Evolutionary conservation across 345 rosid genomes (phyloP), one percentile per base, ranked within the genome.

Genomic region (Hirschfeldia incana): DNA sequence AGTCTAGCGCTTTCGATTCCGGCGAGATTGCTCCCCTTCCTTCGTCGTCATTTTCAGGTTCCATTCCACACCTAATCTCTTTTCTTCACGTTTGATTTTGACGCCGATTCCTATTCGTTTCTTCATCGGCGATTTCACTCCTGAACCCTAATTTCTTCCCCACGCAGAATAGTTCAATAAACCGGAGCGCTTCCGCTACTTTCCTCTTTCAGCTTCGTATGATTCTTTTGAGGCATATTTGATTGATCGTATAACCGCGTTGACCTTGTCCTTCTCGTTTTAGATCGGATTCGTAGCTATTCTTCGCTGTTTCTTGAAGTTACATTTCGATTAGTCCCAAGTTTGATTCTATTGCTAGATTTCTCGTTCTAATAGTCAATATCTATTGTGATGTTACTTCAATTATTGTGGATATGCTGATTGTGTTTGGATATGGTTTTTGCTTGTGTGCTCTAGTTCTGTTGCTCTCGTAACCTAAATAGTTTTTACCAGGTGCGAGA

Each of bases 111-210:
- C 59, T 70, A 37, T 39, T 69, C 73, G 17, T 39, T 16, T 29
- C 30, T 29, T 29, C n/a, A 29, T 32, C 34, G 34, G 34, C 34
- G 34, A 32, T 32, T 32, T 32, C 34, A 32, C 34, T 32, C 67
- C 67, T 39, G 72, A 78, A 65, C 67, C 81, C 81, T 78, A 78
- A 57, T 72, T n/a, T n/a, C n/a, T n/a, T n/a, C n/a, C n/a, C n/a
- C n/a, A n/a, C n/a, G n/a, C n/a, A n/a, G n/a, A n/a, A n/a, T n/a
- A n/a, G n/a, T 78, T 64, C 29, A 28, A 28, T 28, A n/a, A 28
- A 28, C 29, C 29, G 29, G 29, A 28, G 29, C 29, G 2, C 30
- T 29, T 29, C 30, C 30, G 30, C 30, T 29, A 29, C 30, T 29
- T 29, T 29, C 30, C 30, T 29, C 30, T 29, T 29, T 29, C 3